Evolutionary conservation across 768 basidiomycete genomes (phyloP), one percentile per base, ranked within the genome.

Genomic region (Chalciporus chontae): DNA sequence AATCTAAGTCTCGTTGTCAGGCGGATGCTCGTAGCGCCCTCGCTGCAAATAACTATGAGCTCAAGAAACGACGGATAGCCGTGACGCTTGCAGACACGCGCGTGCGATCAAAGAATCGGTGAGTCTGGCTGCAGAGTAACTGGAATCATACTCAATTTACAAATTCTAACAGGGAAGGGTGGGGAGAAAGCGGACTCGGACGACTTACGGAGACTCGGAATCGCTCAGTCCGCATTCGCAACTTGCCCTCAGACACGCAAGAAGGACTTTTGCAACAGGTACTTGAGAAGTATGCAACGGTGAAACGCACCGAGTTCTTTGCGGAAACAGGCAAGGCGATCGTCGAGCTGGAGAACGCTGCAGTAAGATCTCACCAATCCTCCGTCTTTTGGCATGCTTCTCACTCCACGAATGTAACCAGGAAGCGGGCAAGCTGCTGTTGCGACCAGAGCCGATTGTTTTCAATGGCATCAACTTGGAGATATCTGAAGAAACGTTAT

Each of bases 211-310:
- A 87, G 47, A 67, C 73, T 6, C 79, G 78, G 41, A 83, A 73
- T 53, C 82, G 91, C 15, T 89, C 88, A 17, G 75, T 98, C 8
- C 82, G 87, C 8, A 71, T 97, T 45, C 79, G 76, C 18, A 84
- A 84, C 44, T 75, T 99, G 18, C 90, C 91, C 14, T 61, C 78
- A 3, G 80, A 73, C 9, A 84, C 90, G 5, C 90, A 96, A 62
- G 96, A 98, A 63, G 95, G 90, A 2, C 71, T 98, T 1, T 68
- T 99, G 21, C 95, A 99, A 58, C 96, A 98, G 72, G 72, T 74
- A 0, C 70, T 99, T 4, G 91, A 94, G 64, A 95, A 92, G 68
- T 64, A 87, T 36, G 80, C 80, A 1, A 66, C 72, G 3, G 78
- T 90, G 36, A 82, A 79, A 44, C 81, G 93, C 5, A 80, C 91